Percentiles rank a stretch among this genome's conserved stretches.
Evolutionary conservation across 371 early-diverging fungal species (phyloP).

Genomic region (Mucor velutinosus): DNA sequence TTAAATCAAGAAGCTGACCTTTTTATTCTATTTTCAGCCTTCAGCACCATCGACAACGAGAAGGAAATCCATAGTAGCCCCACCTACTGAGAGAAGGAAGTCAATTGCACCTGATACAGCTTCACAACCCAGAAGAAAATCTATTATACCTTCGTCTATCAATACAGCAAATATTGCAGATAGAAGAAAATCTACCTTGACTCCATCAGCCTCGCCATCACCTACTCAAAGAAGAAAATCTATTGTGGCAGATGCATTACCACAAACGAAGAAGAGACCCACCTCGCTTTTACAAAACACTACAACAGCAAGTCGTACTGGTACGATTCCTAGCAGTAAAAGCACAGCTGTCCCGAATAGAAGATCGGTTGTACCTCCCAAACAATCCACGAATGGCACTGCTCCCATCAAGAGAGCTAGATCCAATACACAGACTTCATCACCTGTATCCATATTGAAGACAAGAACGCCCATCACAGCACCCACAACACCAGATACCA

Average conservation of each 20-base stretch:
- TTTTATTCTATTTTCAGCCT: not conserved
- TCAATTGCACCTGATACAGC: constrained; percentile 7
- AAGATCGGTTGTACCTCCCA: constrained; percentile 18
- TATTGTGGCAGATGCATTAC: not conserved
- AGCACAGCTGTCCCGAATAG: not conserved
- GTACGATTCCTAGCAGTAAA: constrained; percentile 7
- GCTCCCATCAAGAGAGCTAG: constrained; percentile 11
- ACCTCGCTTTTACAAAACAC: constrained; percentile 21
- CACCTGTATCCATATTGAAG: constrained; percentile 8
- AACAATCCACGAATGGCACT: not conserved
- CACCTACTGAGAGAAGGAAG: constrained; percentile 20
- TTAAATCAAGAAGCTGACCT: not conserved
- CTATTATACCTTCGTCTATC: constrained; percentile 12
- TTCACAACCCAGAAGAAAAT: constrained; percentile 22
- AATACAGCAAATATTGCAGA: not conserved
- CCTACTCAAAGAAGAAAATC: constrained; percentile 15
- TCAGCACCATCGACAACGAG: not conserved
- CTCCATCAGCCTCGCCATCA: constrained; percentile 24
- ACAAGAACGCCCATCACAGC: constrained; percentile 21
- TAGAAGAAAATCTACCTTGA: constrained; percentile 15
- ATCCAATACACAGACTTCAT: constrained; percentile 11
- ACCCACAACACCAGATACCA: constrained; percentile 21
- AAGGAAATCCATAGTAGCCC: constrained; percentile 15
- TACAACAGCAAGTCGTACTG: constrained; percentile 12
- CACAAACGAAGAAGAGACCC: constrained; percentile 17